phyloP scores from a whole-genome alignment of 441 rosid genomes.

The Pelargonium citronellum region DNA sequence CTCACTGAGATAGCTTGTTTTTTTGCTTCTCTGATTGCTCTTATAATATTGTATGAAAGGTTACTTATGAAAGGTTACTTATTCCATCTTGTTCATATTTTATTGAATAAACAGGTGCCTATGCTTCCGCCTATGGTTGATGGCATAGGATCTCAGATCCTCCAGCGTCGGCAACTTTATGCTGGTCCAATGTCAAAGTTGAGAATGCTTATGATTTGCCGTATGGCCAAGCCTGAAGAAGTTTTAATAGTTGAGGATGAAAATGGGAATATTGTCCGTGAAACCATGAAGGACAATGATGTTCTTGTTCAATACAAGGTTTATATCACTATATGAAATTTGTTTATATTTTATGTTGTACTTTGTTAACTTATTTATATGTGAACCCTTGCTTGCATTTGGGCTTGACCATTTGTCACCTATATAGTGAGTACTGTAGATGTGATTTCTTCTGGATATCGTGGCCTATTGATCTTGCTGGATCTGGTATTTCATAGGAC shows the following conservation, averaged over 20 bases:
- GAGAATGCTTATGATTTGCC: slow-evolving; percentile 93
- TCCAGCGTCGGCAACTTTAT: slow-evolving; percentile 91
- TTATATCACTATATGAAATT: slow-evolving; percentile 14
- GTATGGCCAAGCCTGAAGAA: slow-evolving; percentile 99
- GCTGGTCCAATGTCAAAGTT: slow-evolving; percentile 82
- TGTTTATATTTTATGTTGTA: background rate
- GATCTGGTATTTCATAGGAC: background rate
- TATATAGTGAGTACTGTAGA: background rate
- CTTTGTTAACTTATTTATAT: background rate
- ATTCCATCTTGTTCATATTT: slow-evolving; percentile 15
- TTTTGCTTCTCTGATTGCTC: background rate
- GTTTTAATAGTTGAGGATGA: slow-evolving; percentile 99
- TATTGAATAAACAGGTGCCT: slow-evolving; percentile 53
- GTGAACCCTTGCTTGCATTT: background rate
- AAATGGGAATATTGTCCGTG: slow-evolving; percentile 98
- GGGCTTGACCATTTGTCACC: background rate
- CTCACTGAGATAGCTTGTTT: background rate
- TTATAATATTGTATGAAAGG: background rate
- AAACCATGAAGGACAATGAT: slow-evolving; percentile 99
- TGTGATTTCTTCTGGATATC: background rate
- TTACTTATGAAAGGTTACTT: slow-evolving; percentile 17
- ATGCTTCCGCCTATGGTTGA: slow-evolving; percentile 72
- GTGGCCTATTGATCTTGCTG: background rate
- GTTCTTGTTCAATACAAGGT: slow-evolving; percentile 99
- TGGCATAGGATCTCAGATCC: slow-evolving; percentile 74